Percentiles rank a stretch among this genome's conserved stretches.
phyloP scores from a whole-genome alignment of 2,329 filamentous ascomycete species.

The Penicillium sp. region DNA sequence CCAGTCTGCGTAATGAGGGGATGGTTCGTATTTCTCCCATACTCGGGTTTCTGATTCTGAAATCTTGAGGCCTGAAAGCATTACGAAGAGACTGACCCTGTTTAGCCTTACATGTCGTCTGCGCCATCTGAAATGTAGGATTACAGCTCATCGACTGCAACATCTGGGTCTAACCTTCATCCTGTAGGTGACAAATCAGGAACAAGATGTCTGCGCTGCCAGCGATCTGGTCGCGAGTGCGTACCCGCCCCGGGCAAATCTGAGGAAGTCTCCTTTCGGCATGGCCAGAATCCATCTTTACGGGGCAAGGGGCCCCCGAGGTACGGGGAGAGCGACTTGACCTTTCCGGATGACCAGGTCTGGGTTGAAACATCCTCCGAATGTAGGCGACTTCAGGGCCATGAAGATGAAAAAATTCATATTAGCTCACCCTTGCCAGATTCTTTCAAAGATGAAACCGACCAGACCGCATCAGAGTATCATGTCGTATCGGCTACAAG shows the following conservation, averaged over 20 bases:
- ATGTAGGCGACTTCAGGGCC: slow-evolving; percentile 13
- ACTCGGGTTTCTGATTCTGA: not conserved
- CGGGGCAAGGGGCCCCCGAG: slow-evolving; percentile 34
- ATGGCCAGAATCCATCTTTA: slow-evolving; percentile 38
- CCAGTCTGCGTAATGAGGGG: slow-evolving; percentile 37
- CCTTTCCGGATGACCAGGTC: slow-evolving; percentile 33
- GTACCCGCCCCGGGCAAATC: slow-evolving; percentile 34
- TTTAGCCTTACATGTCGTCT: slow-evolving; percentile 37
- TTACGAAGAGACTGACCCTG: slow-evolving; percentile 9
- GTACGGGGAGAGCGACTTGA: slow-evolving; percentile 36
- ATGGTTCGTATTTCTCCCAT: slow-evolving; percentile 29
- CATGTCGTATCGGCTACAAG: slow-evolving; percentile 25
- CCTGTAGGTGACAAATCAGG: slow-evolving; percentile 36
- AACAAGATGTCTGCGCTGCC: slow-evolving; percentile 35
- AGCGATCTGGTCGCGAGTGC: slow-evolving; percentile 36
- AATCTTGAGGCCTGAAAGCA: too few relatives aligned
- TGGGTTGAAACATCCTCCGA: slow-evolving; percentile 32
- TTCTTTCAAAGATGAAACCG: slow-evolving; percentile 37
- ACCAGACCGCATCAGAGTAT: slow-evolving; percentile 36
- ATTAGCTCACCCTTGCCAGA: slow-evolving; percentile 18
- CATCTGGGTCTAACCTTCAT: not conserved
- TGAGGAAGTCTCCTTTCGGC: slow-evolving; percentile 37
- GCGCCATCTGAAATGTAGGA: slow-evolving; percentile 39
- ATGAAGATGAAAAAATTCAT: not conserved
- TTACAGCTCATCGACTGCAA: not conserved